phyloP scores from a whole-genome alignment of 768 basidiomycete genomes.

The Pleurotus tuber-regium region DNA sequence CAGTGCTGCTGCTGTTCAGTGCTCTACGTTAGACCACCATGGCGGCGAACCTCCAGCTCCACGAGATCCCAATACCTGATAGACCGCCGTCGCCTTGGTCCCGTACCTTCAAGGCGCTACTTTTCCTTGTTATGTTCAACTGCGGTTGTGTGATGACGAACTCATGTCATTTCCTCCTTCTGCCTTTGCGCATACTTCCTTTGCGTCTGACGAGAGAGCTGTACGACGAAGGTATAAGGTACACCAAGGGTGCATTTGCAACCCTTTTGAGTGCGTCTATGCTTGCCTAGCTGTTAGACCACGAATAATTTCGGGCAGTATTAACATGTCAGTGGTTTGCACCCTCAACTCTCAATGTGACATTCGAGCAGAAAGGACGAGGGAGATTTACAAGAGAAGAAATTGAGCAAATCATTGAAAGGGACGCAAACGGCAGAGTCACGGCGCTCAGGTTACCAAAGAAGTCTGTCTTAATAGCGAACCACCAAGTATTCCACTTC shows the following conservation, averaged over 20 bases:
- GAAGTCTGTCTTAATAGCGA: conserved; percentile 82
- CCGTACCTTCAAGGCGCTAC: conserved; percentile 44
- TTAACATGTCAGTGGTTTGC: conserved; percentile 82
- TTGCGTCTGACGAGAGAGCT: conserved; percentile 48
- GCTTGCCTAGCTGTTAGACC: background rate
- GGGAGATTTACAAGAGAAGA: conserved; percentile 63
- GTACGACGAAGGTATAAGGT: conserved; percentile 71
- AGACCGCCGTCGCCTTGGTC: conserved; percentile 56
- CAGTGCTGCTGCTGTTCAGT: background rate
- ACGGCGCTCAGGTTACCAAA: conserved; percentile 67
- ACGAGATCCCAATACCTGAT: conserved; percentile 49
- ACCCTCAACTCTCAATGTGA: conserved; percentile 68
- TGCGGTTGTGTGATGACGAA: conserved; percentile 69
- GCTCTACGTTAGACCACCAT: too few relatives aligned
- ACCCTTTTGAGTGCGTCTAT: conserved; percentile 61
- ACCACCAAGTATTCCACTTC: conserved; percentile 72
- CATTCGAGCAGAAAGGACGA: conserved; percentile 68
- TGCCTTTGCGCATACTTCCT: conserved; percentile 68
- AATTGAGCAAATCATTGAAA: conserved; percentile 53
- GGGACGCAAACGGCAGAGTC: conserved; percentile 55
- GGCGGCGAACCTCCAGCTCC: conserved; percentile 16
- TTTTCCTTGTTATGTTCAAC: conserved; percentile 59
- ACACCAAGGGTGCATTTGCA: conserved; percentile 83
- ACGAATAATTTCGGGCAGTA: conserved; percentile 39
- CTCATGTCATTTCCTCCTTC: conserved; percentile 66